These are phyloP conservation scores for Inonotus obliquus DNA, from an alignment of 1,284 basidiomycete species.

Conservation along the genomic window DNA sequence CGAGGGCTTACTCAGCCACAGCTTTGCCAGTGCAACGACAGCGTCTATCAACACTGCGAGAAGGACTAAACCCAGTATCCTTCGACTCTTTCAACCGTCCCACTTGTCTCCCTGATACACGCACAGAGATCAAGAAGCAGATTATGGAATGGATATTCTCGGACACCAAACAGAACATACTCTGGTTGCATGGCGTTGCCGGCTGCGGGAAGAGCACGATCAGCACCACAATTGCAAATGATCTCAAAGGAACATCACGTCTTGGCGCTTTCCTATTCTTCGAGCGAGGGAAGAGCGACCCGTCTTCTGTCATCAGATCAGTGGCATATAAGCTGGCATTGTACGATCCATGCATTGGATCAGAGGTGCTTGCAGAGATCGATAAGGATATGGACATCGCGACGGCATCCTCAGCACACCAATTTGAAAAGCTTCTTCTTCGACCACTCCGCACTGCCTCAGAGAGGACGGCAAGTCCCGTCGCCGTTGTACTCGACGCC, in stretches of 20 bases:
- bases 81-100: conserved; percentile 6
- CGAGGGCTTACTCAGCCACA: neutral
- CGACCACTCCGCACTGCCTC: conserved; percentile 19
- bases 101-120: conserved; percentile 8
- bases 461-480: conserved; percentile 19
- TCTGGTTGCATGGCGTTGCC: conserved; percentile 28
- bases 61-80: neutral
- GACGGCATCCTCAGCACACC: neutral
- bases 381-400: neutral
- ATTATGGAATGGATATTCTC: neutral
- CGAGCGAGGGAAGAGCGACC: conserved; percentile 18
- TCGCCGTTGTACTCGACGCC: conserved; percentile 17
- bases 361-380: neutral
- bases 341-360: conserved; percentile 16
- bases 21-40: too few species aligned
- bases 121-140: neutral
- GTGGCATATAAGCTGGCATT: conserved; percentile 20
- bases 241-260: neutral
- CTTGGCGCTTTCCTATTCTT: conserved; percentile 18
- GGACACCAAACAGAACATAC: neutral
- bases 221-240: conserved; percentile 19
- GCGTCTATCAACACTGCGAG: too few species aligned
- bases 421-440: conserved; percentile 30
- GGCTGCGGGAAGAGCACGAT: conserved; percentile 25
- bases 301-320: conserved; percentile 19